A percentile compares a stretch with the other conserved stretches of the same genome.
phyloP scores from a whole-genome alignment of 2,329 filamentous ascomycete genomes.

The Arthroderma uncinatum region DNA sequence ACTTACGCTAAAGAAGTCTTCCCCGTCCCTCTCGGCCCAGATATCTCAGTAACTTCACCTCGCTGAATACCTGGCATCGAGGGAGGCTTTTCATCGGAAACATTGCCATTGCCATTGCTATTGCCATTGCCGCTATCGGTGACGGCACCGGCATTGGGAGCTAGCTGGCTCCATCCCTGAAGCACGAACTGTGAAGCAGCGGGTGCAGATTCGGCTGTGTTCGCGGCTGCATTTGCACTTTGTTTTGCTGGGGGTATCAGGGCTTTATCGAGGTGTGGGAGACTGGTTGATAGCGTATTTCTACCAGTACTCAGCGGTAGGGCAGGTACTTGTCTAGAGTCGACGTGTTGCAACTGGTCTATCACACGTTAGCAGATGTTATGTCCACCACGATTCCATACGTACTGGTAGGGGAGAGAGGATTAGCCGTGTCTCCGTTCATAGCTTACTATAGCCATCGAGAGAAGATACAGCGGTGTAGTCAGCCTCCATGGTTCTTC shows the following conservation, averaged over 20 bases:
- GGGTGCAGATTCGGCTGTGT: background rate
- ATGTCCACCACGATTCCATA: background rate
- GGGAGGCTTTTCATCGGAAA: background rate
- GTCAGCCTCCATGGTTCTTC: too few relatives aligned
- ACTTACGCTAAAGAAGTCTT: slow-evolving; percentile 74
- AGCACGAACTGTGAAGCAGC: background rate
- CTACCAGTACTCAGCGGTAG: background rate
- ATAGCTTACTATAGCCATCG: background rate
- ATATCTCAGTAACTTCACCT: slow-evolving; percentile 75
- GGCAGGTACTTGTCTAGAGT: background rate
- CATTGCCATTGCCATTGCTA: background rate
- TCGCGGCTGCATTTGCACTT: background rate
- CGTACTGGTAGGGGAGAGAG: slow-evolving; percentile 25
- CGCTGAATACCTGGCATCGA: slow-evolving; percentile 53
- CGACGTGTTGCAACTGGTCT: background rate
- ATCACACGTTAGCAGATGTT: background rate
- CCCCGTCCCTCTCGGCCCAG: slow-evolving; percentile 74
- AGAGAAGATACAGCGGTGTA: background rate
- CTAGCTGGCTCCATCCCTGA: slow-evolving; percentile 4
- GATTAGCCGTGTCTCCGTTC: slow-evolving; percentile 23
- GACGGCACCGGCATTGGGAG: background rate
- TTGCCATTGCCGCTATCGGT: background rate
- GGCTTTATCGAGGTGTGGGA: slow-evolving; percentile 41
- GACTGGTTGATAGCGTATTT: slow-evolving; percentile 44
- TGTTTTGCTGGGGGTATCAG: slow-evolving; percentile 5